A percentile compares a stretch with the other conserved stretches of the same genome.
Evolutionary conservation across 805 yeast species (phyloP).

Genomic region (Limtongia smithiae): DNA sequence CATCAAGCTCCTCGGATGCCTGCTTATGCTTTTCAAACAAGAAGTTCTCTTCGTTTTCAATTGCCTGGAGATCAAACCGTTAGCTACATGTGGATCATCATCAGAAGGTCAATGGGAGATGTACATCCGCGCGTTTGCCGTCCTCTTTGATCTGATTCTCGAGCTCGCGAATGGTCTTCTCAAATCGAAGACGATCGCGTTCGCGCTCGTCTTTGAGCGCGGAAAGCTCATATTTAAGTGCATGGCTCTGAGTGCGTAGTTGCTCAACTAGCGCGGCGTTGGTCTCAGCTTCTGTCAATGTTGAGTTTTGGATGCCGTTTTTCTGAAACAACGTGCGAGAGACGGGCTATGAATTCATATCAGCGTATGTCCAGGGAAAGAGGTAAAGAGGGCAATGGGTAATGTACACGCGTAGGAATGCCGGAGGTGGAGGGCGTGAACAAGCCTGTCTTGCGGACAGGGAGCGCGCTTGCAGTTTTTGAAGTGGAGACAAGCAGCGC

Average conservation of each 20-base stretch:
- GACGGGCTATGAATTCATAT: too few species aligned
- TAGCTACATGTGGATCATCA: not conserved
- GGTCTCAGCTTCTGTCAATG: not conserved
- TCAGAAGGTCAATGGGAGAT: not conserved
- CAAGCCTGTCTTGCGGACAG: too few species aligned
- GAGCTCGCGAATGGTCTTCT: constrained; percentile 35
- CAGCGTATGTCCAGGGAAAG: too few species aligned
- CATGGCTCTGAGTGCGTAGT: constrained; percentile 26
- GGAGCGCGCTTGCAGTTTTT: too few species aligned
- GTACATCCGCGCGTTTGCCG: constrained; percentile 36
- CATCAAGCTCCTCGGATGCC: constrained; percentile 31
- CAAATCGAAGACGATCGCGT: constrained; percentile 36
- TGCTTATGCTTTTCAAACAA: constrained; percentile 40
- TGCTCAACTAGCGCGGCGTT: constrained; percentile 5
- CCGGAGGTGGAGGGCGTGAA: too few species aligned
- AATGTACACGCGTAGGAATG: too few species aligned
- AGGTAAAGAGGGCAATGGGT: too few species aligned
- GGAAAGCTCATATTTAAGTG: constrained; percentile 40
- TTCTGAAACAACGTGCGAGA: too few species aligned
- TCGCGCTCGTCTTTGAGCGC: constrained; percentile 43
- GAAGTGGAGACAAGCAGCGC: too few species aligned
- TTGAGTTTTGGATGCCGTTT: not conserved
- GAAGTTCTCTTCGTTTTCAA: constrained; percentile 41
- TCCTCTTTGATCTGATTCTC: constrained; percentile 35
- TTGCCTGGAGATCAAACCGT: constrained; percentile 28